Evolutionary conservation across 2,329 filamentous ascomycete genomes (phyloP).

Genomic region (Botryotinia convoluta): DNA sequence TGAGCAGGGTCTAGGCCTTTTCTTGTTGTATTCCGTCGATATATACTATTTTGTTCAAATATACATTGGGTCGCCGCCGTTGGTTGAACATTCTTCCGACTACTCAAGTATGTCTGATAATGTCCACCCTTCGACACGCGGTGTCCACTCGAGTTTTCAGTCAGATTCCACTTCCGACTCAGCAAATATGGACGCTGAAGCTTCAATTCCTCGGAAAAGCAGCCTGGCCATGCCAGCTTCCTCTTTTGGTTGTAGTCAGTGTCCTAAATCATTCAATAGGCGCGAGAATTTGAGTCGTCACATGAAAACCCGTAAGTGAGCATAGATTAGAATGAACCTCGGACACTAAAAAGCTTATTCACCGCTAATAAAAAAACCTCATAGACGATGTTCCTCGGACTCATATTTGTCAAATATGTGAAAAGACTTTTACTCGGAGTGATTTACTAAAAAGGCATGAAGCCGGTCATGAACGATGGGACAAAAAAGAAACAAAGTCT

Average conservation of each 20-base stretch:
- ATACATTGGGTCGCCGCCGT: conserved; percentile 8
- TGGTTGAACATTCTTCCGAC: neutral
- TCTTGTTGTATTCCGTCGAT: neutral
- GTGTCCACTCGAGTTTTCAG: conserved; percentile 1
- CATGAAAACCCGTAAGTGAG: conserved; percentile 14
- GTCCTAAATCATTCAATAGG: conserved; percentile 5
- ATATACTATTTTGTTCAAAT: conserved; percentile 10
- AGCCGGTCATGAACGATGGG: conserved; percentile 31
- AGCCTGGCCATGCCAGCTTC: neutral
- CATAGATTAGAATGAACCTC: neutral
- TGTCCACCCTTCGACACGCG: conserved; percentile 4
- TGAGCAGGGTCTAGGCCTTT: neutral
- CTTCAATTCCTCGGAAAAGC: neutral
- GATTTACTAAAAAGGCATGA: conserved; percentile 32
- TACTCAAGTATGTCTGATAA: conserved; percentile 5
- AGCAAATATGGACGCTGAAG: neutral
- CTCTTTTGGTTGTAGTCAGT: conserved; percentile 2
- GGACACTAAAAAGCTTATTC: neutral
- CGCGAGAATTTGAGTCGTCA: conserved; percentile 13
- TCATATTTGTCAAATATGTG: conserved; percentile 30
- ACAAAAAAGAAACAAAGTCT: conserved; percentile 20
- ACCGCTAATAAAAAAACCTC: conserved; percentile 12
- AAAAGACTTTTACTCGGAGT: conserved; percentile 32
- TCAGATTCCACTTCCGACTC: neutral
- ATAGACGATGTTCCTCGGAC: conserved; percentile 25